Evolutionary conservation across 2,329 filamentous ascomycete genomes (phyloP).

Genomic region (Didymella keratinophila): DNA sequence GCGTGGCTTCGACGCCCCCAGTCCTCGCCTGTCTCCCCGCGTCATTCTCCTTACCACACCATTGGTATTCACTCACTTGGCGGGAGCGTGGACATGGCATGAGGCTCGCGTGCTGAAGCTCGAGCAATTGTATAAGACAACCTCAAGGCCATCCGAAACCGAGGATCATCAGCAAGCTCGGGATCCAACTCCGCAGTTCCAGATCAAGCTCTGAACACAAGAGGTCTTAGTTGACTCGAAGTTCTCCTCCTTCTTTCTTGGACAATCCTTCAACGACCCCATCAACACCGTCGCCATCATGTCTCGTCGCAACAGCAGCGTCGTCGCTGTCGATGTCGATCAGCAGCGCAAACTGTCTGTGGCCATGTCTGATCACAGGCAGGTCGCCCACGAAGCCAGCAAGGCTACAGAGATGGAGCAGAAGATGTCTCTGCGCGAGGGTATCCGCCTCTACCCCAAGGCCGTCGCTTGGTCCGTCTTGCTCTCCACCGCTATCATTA

Average conservation of each 20-base stretch:
- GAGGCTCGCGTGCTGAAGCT: conserved; percentile 19
- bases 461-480: conserved; percentile 83
- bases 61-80: conserved; percentile 30
- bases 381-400: conserved; percentile 42
- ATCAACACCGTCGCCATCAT: conserved; percentile 28
- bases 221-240: conserved; percentile 23
- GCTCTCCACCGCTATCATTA: conserved; percentile 85
- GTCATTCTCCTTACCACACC: conserved; percentile 34
- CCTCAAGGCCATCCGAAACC: conserved; percentile 19
- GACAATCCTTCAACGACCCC: not conserved
- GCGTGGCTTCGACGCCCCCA: conserved; percentile 22
- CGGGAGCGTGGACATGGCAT: conserved; percentile 22
- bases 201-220: conserved; percentile 19
- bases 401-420: conserved; percentile 55
- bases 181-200: conserved; percentile 28
- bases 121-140: conserved; percentile 33
- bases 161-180: conserved; percentile 26
- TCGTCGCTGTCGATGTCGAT: conserved; percentile 43
- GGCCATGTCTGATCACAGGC: conserved; percentile 38
- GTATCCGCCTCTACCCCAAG: conserved; percentile 83
- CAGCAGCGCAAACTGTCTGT: conserved; percentile 42
- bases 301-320: conserved; percentile 45
- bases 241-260: conserved; percentile 1
- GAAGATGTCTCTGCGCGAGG: conserved; percentile 68
- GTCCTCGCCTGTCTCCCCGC: conserved; percentile 34